Conservation (phyloP, 148 eudicot species). For the Polygonum aviculare region DNA sequence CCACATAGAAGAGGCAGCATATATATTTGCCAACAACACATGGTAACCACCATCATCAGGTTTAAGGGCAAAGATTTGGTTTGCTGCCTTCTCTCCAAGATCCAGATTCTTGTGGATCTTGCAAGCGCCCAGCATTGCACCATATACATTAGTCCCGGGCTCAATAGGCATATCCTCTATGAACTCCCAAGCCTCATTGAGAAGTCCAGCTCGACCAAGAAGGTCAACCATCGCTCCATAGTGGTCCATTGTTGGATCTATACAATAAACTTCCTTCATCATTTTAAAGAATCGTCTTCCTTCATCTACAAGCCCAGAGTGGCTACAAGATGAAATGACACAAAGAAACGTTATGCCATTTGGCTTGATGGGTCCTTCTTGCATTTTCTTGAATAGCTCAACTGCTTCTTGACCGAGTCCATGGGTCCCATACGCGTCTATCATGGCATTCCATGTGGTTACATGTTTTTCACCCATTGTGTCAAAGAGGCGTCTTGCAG, state of each 20-base stretch:
- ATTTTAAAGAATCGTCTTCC: slow-evolving; percentile 45
- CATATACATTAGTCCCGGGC: slow-evolving; percentile 62
- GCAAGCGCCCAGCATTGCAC: slow-evolving; percentile 93
- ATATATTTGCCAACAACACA: slow-evolving; percentile 16
- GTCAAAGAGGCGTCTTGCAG: slow-evolving; percentile 70
- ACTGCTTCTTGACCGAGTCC: slow-evolving; percentile 60
- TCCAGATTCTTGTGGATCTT: slow-evolving; percentile 73
- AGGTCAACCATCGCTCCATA: slow-evolving; percentile 95
- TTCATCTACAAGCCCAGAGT: slow-evolving; percentile 68
- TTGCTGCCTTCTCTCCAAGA: slow-evolving; percentile 66
- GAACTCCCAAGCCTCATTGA: slow-evolving; percentile 74
- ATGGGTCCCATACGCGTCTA: slow-evolving; percentile 90
- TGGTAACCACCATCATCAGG: slow-evolving; percentile 17
- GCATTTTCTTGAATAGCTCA: slow-evolving; percentile 52
- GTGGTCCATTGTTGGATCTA: slow-evolving; percentile 78
- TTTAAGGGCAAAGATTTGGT: slow-evolving; percentile 10
- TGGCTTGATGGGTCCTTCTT: slow-evolving; percentile 32
- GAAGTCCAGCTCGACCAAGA: slow-evolving; percentile 71
- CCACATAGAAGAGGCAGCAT: slow-evolving; percentile 17
- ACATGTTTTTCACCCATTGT: slow-evolving; percentile 54
- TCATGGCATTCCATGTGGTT: slow-evolving; percentile 89
- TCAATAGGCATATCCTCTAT: slow-evolving; percentile 61
- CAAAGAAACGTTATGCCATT: slow-evolving; percentile 65
- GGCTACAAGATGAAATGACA: slow-evolving; percentile 79
- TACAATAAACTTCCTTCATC: slow-evolving; percentile 48